These are phyloP conservation scores for Graphiopsis chlorocephala DNA, from an alignment of 2,329 filamentous ascomycete species.

Conservation along the genomic window DNA sequence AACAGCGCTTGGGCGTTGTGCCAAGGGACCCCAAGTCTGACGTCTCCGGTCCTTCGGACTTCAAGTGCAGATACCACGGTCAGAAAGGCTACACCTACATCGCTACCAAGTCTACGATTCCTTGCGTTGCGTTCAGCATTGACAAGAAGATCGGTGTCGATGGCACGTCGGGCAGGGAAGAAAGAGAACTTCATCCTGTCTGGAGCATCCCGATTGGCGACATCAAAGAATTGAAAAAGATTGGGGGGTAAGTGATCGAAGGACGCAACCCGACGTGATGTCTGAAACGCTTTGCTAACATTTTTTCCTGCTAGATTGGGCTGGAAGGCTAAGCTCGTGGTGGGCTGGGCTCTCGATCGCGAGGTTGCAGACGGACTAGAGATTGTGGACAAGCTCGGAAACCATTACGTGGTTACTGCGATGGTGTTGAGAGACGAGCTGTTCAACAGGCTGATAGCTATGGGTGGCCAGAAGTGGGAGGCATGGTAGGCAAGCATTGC, in stretches of 20 bases:
- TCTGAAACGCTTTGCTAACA: too few species aligned
- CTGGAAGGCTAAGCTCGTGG: constrained; percentile 78
- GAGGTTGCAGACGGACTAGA: constrained; percentile 75
- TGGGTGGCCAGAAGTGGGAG: constrained; percentile 82
- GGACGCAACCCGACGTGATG: too few species aligned
- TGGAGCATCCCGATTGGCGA: constrained; percentile 71
- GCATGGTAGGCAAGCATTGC: constrained; percentile 52
- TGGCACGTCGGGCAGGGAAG: constrained; percentile 39
- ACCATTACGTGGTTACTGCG: constrained; percentile 64
- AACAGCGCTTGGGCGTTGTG: constrained; percentile 69
- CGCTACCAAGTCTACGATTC: constrained; percentile 63
- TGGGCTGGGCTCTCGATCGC: constrained; percentile 69
- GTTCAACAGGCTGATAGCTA: constrained; percentile 74
- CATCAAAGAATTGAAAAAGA: constrained; percentile 71
- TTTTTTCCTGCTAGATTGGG: too few species aligned
- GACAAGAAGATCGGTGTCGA: constrained; percentile 44
- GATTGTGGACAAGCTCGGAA: constrained; percentile 58
- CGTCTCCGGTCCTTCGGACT: constrained; percentile 67
- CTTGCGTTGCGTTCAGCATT: constrained; percentile 64
- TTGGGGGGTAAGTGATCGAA: constrained; percentile 51
- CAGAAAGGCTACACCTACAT: constrained; percentile 72
- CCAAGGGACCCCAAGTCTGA: constrained; percentile 43
- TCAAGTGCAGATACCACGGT: constrained; percentile 68
- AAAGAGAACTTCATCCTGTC: constrained; percentile 55
- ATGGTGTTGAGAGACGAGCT: constrained; percentile 71